Evolutionary conservation across 2,329 filamentous ascomycete species (phyloP).

Genomic region (Aspergillus novoparasiticus): DNA sequence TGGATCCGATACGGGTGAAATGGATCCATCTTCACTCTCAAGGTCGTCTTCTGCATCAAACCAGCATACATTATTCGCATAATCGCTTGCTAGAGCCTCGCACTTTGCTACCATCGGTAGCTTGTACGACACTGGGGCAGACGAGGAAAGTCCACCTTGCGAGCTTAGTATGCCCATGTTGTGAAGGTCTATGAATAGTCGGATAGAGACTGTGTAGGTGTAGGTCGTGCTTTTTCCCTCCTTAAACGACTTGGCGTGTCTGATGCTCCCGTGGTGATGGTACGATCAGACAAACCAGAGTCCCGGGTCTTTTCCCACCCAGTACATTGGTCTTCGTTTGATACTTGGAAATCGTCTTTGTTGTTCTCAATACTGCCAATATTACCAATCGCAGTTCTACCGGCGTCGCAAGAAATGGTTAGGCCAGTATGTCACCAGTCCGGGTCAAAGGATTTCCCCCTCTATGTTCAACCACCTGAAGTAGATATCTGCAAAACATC

Average conservation of each 20-base stretch:
- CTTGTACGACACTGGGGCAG: not conserved
- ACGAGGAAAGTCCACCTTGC: slow-evolving; percentile 2
- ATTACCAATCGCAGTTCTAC: not conserved
- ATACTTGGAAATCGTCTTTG: not conserved
- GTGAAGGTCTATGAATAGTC: not conserved
- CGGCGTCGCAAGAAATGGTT: not conserved
- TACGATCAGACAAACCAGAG: not conserved
- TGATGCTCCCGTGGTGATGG: not conserved
- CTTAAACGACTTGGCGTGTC: not conserved
- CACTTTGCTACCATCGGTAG: not conserved
- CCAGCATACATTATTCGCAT: slow-evolving; percentile 5
- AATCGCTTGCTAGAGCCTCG: not conserved
- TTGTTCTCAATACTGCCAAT: not conserved
- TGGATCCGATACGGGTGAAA: slow-evolving; percentile 30
- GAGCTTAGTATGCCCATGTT: slow-evolving; percentile 4
- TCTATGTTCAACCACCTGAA: not conserved
- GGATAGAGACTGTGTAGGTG: not conserved
- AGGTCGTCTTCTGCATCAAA: slow-evolving; percentile 6
- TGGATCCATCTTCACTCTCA: slow-evolving; percentile 14
- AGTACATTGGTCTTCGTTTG: not conserved
- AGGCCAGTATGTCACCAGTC: not conserved
- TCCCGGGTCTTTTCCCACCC: not conserved
- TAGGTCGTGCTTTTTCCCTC: not conserved
- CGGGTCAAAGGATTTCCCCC: not conserved
- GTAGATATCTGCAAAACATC: not conserved